A percentile compares a stretch with the other conserved stretches of the same genome.
phyloP scores from a whole-genome alignment of 306 rosid genomes.

The Quercus rubra region DNA sequence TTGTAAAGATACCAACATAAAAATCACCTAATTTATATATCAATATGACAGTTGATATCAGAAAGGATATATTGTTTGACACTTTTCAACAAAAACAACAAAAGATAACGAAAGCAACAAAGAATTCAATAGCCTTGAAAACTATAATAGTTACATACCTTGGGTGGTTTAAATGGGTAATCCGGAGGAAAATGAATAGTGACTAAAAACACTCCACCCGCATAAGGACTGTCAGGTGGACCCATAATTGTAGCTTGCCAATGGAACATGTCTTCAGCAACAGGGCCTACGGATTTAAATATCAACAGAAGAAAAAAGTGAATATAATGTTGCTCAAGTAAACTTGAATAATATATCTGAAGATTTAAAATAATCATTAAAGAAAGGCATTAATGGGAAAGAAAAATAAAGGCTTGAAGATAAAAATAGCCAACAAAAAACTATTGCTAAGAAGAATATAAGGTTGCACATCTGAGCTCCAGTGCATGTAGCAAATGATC shows the following conservation, averaged over 20 bases:
- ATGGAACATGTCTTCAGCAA: constrained; percentile 59
- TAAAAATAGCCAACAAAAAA: background rate
- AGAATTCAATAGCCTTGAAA: background rate
- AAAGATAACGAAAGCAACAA: background rate
- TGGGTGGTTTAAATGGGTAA: constrained; percentile 61
- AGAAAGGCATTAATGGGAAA: background rate
- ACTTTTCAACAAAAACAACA: background rate
- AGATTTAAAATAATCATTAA: background rate
- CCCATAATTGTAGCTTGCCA: constrained; percentile 79
- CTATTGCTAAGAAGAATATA: background rate
- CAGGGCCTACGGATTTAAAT: constrained; percentile 47
- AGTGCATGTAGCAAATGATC: background rate
- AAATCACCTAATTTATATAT: background rate
- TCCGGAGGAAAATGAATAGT: constrained; percentile 64
- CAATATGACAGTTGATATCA: background rate
- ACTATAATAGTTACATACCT: constrained; percentile 29
- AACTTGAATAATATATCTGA: background rate
- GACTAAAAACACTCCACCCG: constrained; percentile 62
- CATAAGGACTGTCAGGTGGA: constrained; percentile 71
- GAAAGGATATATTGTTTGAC: background rate
- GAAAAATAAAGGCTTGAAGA: background rate
- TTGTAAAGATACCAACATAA: background rate
- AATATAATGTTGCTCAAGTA: background rate
- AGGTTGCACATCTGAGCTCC: background rate
- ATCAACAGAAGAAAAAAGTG: constrained; percentile 13